Evolutionary conservation across 2,329 filamentous ascomycete genomes (phyloP), one percentile per base, ranked within the genome.

Genomic region (Endocalyx cinctus): DNA sequence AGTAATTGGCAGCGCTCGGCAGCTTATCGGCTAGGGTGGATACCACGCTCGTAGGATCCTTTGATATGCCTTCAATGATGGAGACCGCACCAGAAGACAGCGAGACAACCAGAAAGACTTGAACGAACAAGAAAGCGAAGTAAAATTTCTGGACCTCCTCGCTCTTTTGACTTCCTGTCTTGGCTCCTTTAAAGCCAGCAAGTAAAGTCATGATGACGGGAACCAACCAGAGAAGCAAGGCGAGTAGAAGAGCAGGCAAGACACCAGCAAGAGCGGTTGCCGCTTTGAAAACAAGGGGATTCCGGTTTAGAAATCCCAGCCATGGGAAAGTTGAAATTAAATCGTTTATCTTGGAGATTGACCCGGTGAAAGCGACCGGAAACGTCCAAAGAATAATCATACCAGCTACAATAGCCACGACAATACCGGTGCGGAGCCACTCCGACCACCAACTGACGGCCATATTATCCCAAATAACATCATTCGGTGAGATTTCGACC

Each of bases 381-480:
- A 95, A 78, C 27, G 88, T 85, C 87, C 89, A 98, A 14, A 92
- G 73, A 43, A 96, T 69, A 31, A 94, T 76, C 73, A 97, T 87
- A 5, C 70, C 84, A 22, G 71, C 58, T 6, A 94, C 81, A 16
- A 84, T 48, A 6, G 66, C 60, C 18, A 87, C 63, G 10, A 90
- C 82, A 7, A 82, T 56, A 22, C 67, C 73, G 3, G 79, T 80
- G 17, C 87, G 77, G 18, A 87, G 52, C 71, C 90, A 95, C 36
- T 82, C 76, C 42, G 90, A 82, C 88, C 89, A 97, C 90, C 92
- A 97, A 34, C 75, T 79, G 48, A 96, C 84, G 1, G 87, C 89
- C 82, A 98, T 90, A 54, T 98, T 98, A 45, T 94, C 87, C 92
- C 92, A 98, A 25, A 94, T 74, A 7, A 98, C 87, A 55, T 97